phyloP scores from a whole-genome alignment of 179 eudicot genomes.

The Sideroxylon spinosum region DNA sequence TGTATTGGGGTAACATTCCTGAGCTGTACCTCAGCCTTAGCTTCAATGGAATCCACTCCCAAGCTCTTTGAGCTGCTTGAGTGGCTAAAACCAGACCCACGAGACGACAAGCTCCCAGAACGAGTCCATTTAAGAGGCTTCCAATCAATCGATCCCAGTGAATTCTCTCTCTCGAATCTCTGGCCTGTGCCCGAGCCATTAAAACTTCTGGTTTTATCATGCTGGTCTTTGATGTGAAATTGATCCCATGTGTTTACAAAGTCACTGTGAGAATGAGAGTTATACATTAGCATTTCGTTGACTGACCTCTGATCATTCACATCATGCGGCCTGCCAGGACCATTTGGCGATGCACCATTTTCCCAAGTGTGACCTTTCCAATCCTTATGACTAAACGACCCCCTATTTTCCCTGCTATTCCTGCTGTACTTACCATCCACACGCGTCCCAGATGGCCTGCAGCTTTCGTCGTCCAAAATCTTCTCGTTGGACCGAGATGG shows the following conservation, averaged over 20 bases:
- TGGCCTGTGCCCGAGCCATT: slow-evolving; percentile 36
- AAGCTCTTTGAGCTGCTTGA: slow-evolving; percentile 68
- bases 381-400: slow-evolving; percentile 51
- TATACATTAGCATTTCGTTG: slow-evolving; percentile 34
- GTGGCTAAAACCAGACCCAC: slow-evolving; percentile 68
- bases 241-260: slow-evolving; percentile 37
- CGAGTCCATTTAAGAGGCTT: slow-evolving; percentile 83
- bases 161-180: slow-evolving; percentile 48
- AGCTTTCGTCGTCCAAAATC: slow-evolving; percentile 48
- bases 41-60: slow-evolving; percentile 47
- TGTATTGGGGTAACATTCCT: slow-evolving; percentile 37
- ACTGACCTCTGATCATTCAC: slow-evolving; percentile 38
- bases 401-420: slow-evolving; percentile 48
- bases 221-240: slow-evolving; percentile 43
- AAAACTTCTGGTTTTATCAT: slow-evolving; percentile 40
- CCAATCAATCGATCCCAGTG: slow-evolving; percentile 60
- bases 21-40: slow-evolving; percentile 37
- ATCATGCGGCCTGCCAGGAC: slow-evolving; percentile 37
- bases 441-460: slow-evolving; percentile 40
- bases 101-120: slow-evolving; percentile 69
- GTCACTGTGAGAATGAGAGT: slow-evolving; percentile 49
- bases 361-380: slow-evolving; percentile 56
- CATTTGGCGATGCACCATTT: slow-evolving; percentile 32
- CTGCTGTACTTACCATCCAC: slow-evolving; percentile 62
- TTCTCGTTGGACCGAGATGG: slow-evolving; percentile 55